Evolutionary conservation across 345 rosid genomes (phyloP), one percentile per base, ranked within the genome.

Genomic region (Aquilaria sinensis): DNA sequence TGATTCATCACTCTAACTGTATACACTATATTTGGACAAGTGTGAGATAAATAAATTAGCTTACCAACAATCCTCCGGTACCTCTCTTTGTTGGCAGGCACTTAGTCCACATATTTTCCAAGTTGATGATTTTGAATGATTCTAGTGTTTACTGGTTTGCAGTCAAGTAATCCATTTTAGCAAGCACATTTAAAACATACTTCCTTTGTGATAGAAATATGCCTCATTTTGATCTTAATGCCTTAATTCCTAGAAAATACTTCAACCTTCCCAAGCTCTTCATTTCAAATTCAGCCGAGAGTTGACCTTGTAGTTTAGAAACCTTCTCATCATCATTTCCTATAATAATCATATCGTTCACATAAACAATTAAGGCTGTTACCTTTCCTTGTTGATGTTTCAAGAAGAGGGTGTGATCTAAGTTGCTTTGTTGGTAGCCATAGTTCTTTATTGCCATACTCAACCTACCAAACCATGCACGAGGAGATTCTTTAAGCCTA

Each of bases 241-340:
- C 23, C 23, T 23, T 23, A 23, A 23, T 23, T 23, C 23, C 23
- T 1, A 23, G 23, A 23, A 23, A 23, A 23, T 23, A 23, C 23
- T 23, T 23, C 23, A 23, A 23, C 23, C 1, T 23, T 60, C 57
- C 48, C 7, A 61, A 6, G 29, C 51, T 30, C 31, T 48, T 61
- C 30, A 61, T 62, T n/a, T 62, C 47, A 52, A 51, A 63, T 10
- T 34, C 15, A 10, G 30, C 53, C 5, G 34, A n/a, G 58, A 34
- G 43, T n/a, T 53, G 11, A 10, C 11, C 11, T 41, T 54, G 8
- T 1, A 53, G 6, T 53, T 3, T 53, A 52, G 51, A 9, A 15
- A 62, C 52, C n/a, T 34, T 31, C 52, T 62, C 49, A 0, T 4
- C 7, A 4, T 63, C 59, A 63, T 63, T 41, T 6, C 59, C 4